phyloP scores from a whole-genome alignment of 176 grass and related monocot species.

The Eragrostis curvula region DNA sequence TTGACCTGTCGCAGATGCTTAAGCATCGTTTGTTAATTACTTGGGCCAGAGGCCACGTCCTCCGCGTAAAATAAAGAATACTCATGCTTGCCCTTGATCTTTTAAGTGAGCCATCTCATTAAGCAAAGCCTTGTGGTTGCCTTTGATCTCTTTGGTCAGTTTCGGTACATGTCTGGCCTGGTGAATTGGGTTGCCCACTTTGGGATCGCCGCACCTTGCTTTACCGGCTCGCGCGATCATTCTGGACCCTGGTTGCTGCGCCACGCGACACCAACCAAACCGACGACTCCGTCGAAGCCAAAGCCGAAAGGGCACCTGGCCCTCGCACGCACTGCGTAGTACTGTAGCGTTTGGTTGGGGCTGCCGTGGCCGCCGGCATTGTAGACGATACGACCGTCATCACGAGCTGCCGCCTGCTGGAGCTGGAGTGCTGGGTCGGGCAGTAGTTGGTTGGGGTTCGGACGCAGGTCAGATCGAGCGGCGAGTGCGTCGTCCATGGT shows the following conservation, averaged over 20 bases:
- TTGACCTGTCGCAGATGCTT: too few species aligned
- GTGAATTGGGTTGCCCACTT: constrained; percentile 26
- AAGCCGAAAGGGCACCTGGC: too few species aligned
- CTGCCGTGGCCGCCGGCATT: neutral
- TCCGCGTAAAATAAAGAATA: neutral
- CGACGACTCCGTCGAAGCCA: neutral
- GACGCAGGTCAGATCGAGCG: too few species aligned
- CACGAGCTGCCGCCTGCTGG: neutral
- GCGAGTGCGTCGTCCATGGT: neutral
- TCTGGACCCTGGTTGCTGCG: neutral
- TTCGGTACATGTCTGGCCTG: constrained; percentile 26
- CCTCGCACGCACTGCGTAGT: too few species aligned
- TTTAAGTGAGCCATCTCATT: neutral
- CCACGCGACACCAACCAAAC: neutral
- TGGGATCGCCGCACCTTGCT: neutral
- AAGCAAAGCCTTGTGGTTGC: neutral
- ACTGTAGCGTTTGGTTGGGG: too few species aligned
- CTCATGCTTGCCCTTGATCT: too few species aligned
- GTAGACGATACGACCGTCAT: neutral
- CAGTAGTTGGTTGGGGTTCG: neutral
- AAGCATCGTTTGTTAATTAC: too few species aligned
- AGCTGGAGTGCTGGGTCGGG: neutral
- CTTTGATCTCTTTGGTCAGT: neutral
- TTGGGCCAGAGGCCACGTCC: neutral
- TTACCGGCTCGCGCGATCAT: neutral